Base-by-base conservation (phyloP, 1,139 yeast genomes). In the Suhomyces choctaworum region DNA sequence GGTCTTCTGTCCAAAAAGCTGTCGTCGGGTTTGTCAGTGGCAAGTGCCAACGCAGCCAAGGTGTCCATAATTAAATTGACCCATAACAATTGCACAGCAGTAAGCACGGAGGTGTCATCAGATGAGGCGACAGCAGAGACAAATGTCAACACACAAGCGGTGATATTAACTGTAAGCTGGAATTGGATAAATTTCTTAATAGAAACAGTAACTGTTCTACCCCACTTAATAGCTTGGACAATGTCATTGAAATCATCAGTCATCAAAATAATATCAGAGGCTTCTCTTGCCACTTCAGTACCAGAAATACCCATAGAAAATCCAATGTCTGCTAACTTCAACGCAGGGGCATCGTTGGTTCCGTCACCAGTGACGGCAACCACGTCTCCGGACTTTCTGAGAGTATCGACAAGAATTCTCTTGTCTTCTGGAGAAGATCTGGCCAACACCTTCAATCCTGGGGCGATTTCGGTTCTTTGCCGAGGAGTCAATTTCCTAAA, bases 311-410 rank as follows among this genome's bases (percentile, higher is more conserved):
- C 96, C 96, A 88, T 88, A 2, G 96, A 84, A 56, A 88, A 87
- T 2, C 96, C 96, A 43, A 88, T 94, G 60, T 88, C 95, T 0
- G 96, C 96, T 46, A 87, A 67, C 54, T 87, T 86, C 53, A 88
- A 73, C 4, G 96, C 96, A n/a, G 95, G 95, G 0, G 96, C 96
- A 69, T 88, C 96, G 58, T 88, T 88, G 9, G 96, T 88, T 60
- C 98, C 98, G 62, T 92, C 98, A 58, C 98, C 98, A 22, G 98
- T 92, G 27, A 90, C 98, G 1, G 98, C 98, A 36, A 92, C 98
- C 31, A 92, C 95, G 54, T 92, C 97, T 22, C 92, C 95, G 54
- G 81, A 73, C 32, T 75, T 70, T 51, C 84, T 80, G 48, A 92
- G 72, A n/a, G 88, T 80, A 48, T 84, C 84, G 27, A 94, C 98